Base-by-base conservation (phyloP, 495 filamentous ascomycete genomes). In the Xylaria flabelliformis region DNA sequence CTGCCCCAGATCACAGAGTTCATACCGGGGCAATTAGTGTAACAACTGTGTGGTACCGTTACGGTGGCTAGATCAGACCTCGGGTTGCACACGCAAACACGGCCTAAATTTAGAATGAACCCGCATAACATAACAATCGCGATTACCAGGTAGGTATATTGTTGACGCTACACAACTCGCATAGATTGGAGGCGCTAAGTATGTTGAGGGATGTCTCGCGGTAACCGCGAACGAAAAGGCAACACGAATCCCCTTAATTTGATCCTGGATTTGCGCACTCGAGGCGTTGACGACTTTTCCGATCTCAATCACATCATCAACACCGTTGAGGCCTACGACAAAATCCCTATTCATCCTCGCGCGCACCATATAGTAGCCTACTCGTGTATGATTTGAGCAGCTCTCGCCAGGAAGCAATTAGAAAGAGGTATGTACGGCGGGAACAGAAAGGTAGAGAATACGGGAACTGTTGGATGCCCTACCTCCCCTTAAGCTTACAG, bases 351-450 rank as follows among this genome's bases (percentile, higher is more conserved):
- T 24, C 93, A 97, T 74, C 90, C 92, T 24, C 53, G 59, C 89
- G 95, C 58, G 91, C 92, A 65, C 95, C 96, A 0, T 98, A 98
- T 80, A 94, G 93, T 64, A 96, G 94, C 48, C 91, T 92, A 77
- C 86, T 97, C 70, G 95, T 97, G 51, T 95, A 91, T 79, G 93
- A 94, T 21, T 97, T 97, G 84, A 93, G 91, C 76, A 94, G 95
- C 56, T 94, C 92, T 36, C 95, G 98, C 80, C 95, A 99, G 83
- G 96, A 98, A 76, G 96, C 96, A 48, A 98, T 99, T 83, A 97
- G 97, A 85, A 98, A 98, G 84, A 95, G 96, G 15, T 98, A 98
- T 85, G 87, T 91, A 73, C 77, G 85, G 32, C 90, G 95, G 58
- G 86, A 94, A 78, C 80, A 86, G 41, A 79, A 83, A 0, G 87